Evolutionary conservation across 345 rosid genomes (phyloP).

Genomic region (Passiflora organensis): DNA sequence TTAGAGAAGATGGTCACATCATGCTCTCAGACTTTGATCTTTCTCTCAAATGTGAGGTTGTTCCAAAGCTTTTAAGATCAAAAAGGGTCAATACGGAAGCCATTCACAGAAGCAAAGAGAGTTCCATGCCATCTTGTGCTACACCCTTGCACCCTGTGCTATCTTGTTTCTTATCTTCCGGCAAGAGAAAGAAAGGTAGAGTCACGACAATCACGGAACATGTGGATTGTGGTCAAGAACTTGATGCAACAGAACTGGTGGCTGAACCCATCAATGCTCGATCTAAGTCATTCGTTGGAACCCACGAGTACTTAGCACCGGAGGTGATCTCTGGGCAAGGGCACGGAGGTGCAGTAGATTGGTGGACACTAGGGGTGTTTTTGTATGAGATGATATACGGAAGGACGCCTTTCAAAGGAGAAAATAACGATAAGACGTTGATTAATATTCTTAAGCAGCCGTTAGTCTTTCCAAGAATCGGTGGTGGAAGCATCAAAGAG

Average conservation of each 20-base stretch:
- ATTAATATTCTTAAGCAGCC: constrained; percentile 80
- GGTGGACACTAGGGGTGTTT: constrained; percentile 95
- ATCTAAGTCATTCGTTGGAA: constrained; percentile 85
- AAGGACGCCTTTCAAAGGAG: constrained; percentile 85
- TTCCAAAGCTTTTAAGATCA: constrained; percentile 52
- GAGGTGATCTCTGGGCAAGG: constrained; percentile 96
- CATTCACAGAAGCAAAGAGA: constrained; percentile 15
- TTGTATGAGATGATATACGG: constrained; percentile 86
- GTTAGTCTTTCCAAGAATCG: constrained; percentile 59
- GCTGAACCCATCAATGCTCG: constrained; percentile 72
- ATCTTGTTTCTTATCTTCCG: constrained; percentile 57
- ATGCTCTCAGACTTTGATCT: constrained; percentile 35
- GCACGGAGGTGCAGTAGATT: constrained; percentile 92
- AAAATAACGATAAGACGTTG: constrained; percentile 77
- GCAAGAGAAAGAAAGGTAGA: constrained; percentile 27
- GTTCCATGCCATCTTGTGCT: constrained; percentile 55
- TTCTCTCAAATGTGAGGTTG: constrained; percentile 74
- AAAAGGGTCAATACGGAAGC: constrained; percentile 15
- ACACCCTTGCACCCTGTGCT: constrained; percentile 63
- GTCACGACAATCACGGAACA: constrained; percentile 49
- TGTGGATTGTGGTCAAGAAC: constrained; percentile 16
- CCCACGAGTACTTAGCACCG: constrained; percentile 94
- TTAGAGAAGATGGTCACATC: constrained; percentile 31
- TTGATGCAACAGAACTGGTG: constrained; percentile 51
- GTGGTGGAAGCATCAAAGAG: constrained; percentile 45